These are phyloP conservation scores for Rosa chinensis DNA, from an alignment of 306 rosid genomes.

Conservation along the genomic window DNA sequence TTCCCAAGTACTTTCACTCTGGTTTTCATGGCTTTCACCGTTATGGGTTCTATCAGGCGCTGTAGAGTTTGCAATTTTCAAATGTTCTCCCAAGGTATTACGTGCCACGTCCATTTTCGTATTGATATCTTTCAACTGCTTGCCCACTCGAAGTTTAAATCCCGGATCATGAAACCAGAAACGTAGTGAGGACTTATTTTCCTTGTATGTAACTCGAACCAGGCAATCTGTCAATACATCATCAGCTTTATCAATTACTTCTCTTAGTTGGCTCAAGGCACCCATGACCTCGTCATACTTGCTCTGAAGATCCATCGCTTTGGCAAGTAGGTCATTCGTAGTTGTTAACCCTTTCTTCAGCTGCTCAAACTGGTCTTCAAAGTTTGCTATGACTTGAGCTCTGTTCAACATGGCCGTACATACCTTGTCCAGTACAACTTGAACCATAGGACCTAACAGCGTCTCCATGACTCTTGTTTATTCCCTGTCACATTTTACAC, in stretches of 20 bases:
- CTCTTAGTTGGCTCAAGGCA: neutral
- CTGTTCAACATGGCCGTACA: neutral
- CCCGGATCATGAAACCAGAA: neutral
- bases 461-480: neutral
- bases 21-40: too few relatives aligned
- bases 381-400: neutral
- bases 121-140: slow-evolving; percentile 10
- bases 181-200: neutral
- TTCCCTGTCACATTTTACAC: neutral
- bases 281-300: neutral
- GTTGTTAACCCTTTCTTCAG: neutral
- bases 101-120: neutral
- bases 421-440: neutral
- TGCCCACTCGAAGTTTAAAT: neutral
- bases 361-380: neutral
- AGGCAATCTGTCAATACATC: neutral
- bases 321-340: neutral
- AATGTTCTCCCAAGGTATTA: neutral
- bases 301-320: neutral
- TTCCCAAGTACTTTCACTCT: neutral
- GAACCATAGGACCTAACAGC: neutral
- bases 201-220: neutral
- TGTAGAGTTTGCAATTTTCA: neutral
- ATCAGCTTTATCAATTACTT: neutral
- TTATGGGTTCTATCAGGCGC: neutral